A percentile compares a stretch with the other conserved stretches of the same genome.
Evolutionary conservation across 352 stramenopile genomes (phyloP).

Genomic region (Pythium angustatum): DNA sequence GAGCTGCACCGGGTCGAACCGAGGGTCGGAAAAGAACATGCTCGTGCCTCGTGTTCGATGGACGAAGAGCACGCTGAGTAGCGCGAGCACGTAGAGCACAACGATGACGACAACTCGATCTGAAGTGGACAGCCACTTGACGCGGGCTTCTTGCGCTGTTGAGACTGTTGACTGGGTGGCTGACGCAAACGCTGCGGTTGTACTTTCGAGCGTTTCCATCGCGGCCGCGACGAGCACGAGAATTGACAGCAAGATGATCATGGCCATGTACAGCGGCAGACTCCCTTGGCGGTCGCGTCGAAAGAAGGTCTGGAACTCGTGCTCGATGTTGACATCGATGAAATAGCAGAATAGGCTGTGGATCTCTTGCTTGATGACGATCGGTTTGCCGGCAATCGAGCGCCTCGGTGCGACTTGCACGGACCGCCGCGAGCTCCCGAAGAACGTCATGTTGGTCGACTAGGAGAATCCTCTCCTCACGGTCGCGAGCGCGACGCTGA

Average conservation of each 20-base stretch:
- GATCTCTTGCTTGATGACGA: conserved; percentile 45
- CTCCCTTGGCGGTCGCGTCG: conserved; percentile 41
- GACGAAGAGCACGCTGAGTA: conserved; percentile 30
- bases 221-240: conserved; percentile 3
- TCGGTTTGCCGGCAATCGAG: conserved; percentile 27
- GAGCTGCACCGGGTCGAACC: conserved; percentile 44
- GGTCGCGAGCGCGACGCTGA: too few species aligned
- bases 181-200: background rate
- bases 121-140: conserved; percentile 3
- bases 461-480: background rate
- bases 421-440: conserved; percentile 32
- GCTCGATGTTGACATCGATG: conserved; percentile 52
- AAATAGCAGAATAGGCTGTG: conserved; percentile 52
- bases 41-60: conserved; percentile 35
- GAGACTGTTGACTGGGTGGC: background rate
- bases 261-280: conserved; percentile 39
- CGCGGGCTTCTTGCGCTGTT: background rate
- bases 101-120: conserved; percentile 11
- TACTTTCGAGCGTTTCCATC: conserved; percentile 9
- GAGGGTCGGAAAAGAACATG: conserved; percentile 32
- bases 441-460: background rate
- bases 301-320: conserved; percentile 65
- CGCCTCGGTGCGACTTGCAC: conserved; percentile 35
- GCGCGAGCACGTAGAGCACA: conserved; percentile 36
- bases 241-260: conserved; percentile 28